Conservation (phyloP, 73 alveolate species). For the Loxodes magnus region DNA sequence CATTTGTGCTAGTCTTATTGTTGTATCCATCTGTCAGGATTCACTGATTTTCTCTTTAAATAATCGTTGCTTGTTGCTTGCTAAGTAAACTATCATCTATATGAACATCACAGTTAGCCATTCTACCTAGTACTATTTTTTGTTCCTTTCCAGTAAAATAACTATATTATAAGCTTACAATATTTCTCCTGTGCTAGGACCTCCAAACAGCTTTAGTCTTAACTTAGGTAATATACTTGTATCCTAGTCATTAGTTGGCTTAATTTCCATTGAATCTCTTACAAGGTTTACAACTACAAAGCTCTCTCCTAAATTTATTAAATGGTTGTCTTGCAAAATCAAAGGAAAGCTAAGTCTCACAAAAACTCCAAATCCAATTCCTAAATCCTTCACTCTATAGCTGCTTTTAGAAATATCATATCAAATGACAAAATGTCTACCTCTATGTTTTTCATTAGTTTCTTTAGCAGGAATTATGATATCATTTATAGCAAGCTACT, state of each 20-base stretch:
- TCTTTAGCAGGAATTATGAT: conserved; percentile 36
- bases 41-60: conserved; percentile 28
- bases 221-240: conserved; percentile 9
- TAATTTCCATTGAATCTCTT: conserved; percentile 12
- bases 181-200: conserved; percentile 43
- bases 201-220: conserved; percentile 32
- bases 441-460: conserved; percentile 35
- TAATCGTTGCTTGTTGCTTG: conserved; percentile 56
- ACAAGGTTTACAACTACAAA: conserved; percentile 51
- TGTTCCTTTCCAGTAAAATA: not conserved
- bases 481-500: conserved; percentile 46
- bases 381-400: conserved; percentile 59
- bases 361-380: conserved; percentile 84
- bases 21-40: conserved; percentile 57
- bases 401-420: conserved; percentile 26
- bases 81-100: conserved; percentile 66
- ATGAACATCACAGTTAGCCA: conserved; percentile 46
- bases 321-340: conserved; percentile 61
- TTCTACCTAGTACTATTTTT: conserved; percentile 45
- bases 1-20: conserved; percentile 53
- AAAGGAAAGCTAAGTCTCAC: conserved; percentile 48
- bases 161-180: not conserved
- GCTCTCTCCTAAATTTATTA: conserved; percentile 79
- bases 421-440: conserved; percentile 44
- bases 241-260: conserved; percentile 30